Evolutionary conservation across 1,139 yeast species (phyloP).

Genomic region (Suzukiozyma palmioleophila): DNA sequence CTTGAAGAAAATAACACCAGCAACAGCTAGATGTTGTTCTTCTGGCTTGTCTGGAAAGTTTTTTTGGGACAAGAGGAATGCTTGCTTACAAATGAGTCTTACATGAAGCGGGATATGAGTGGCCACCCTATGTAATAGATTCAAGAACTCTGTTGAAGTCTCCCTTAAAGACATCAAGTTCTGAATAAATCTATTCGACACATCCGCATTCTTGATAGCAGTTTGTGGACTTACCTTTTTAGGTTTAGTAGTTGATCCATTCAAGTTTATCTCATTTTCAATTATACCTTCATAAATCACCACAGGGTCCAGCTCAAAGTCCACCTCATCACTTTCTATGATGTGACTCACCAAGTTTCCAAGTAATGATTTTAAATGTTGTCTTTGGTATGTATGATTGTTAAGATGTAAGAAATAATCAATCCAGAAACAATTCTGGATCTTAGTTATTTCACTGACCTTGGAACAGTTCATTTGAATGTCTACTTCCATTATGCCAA

Average conservation of each 20-base stretch:
- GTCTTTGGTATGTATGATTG: constrained; percentile 56
- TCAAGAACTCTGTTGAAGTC: constrained; percentile 52
- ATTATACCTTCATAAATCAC: constrained; percentile 49
- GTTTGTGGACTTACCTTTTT: constrained; percentile 46
- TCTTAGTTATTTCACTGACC: constrained; percentile 33
- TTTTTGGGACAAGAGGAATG: constrained; percentile 29
- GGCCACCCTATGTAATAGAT: constrained; percentile 36
- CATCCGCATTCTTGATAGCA: constrained; percentile 76
- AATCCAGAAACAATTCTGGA: constrained; percentile 41
- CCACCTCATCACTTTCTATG: constrained; percentile 53
- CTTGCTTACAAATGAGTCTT: constrained; percentile 38
- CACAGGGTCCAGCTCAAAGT: constrained; percentile 80
- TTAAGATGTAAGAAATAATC: constrained; percentile 53
- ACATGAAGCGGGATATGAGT: constrained; percentile 58
- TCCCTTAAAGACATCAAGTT: constrained; percentile 78
- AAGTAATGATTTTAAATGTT: constrained; percentile 48
- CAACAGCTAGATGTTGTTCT: constrained; percentile 55
- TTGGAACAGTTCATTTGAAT: constrained; percentile 22
- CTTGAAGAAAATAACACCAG: constrained; percentile 64
- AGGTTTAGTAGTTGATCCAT: constrained; percentile 32
- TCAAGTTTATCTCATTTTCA: constrained; percentile 44
- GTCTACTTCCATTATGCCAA: constrained; percentile 47
- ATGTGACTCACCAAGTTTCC: constrained; percentile 46
- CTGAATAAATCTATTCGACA: constrained; percentile 61
- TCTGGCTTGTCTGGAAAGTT: constrained; percentile 51